phyloP scores from a whole-genome alignment of 805 yeast genomes.

The Torulaspora microellipsoides region DNA sequence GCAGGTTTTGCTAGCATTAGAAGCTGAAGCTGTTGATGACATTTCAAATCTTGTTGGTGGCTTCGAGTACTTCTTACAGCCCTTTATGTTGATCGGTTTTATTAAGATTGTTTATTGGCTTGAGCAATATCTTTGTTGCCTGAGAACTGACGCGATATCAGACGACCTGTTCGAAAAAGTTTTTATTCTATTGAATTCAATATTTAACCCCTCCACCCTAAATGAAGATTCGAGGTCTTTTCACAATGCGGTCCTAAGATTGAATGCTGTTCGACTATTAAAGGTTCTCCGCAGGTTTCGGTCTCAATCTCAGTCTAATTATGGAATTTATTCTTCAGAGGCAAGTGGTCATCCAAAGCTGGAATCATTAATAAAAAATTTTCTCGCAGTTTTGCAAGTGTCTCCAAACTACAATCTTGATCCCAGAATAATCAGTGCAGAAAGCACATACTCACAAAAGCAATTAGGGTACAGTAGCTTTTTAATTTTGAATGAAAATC shows the following conservation, averaged over 20 bases:
- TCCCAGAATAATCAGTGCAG: slow-evolving; percentile 21
- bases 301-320: slow-evolving; percentile 23
- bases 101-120: slow-evolving; percentile 52
- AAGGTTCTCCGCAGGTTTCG: slow-evolving; percentile 25
- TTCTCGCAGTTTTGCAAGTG: slow-evolving; percentile 19
- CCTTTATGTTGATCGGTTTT: slow-evolving; percentile 58
- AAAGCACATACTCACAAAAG: slow-evolving; percentile 27
- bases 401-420: slow-evolving; percentile 31
- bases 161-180: slow-evolving; percentile 34
- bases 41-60: slow-evolving; percentile 65
- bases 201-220: slow-evolving; percentile 41
- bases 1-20: slow-evolving; percentile 62
- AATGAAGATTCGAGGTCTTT: slow-evolving; percentile 45
- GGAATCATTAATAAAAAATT: slow-evolving; percentile 24
- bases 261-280: slow-evolving; percentile 27
- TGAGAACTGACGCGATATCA: slow-evolving; percentile 21
- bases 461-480: slow-evolving; percentile 26
- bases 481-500: slow-evolving; percentile 27
- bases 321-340: slow-evolving; percentile 32
- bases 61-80: slow-evolving; percentile 80
- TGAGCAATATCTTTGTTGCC: slow-evolving; percentile 38
- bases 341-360: slow-evolving; percentile 27
- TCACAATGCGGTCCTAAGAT: slow-evolving; percentile 39
- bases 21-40: slow-evolving; percentile 47
- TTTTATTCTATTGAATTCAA: slow-evolving; percentile 37